Conservation (phyloP, 2,329 filamentous ascomycete genomes). For the Epichloe bromicola region DNA sequence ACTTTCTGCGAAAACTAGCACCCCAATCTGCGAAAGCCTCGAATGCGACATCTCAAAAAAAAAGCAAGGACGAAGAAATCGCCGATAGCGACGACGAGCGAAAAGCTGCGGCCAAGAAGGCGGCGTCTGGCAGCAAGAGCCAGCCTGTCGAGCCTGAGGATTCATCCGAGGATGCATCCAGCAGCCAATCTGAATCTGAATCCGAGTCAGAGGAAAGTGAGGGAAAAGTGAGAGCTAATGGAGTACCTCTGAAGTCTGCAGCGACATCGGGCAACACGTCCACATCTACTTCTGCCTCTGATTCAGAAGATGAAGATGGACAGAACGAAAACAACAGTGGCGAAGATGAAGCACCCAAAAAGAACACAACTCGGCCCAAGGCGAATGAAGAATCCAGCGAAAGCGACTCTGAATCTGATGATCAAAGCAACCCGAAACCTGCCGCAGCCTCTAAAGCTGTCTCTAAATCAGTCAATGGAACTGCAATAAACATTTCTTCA, state of each 20-base stretch:
- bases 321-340: conserved; percentile 4
- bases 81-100: conserved; percentile 30
- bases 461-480: conserved; percentile 10
- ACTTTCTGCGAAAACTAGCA: conserved; percentile 22
- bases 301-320: conserved; percentile 7
- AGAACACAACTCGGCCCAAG: conserved; percentile 6
- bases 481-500: conserved; percentile 4
- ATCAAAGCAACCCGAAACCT: conserved; percentile 1
- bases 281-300: conserved; percentile 14
- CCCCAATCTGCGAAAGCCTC: conserved; percentile 7
- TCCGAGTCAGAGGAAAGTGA: conserved; percentile 11
- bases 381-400: conserved; percentile 10
- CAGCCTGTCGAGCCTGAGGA: conserved; percentile 6
- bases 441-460: conserved; percentile 10
- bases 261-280: conserved; percentile 4
- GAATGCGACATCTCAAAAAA: conserved; percentile 12
- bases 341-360: conserved; percentile 7
- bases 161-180: conserved; percentile 16
- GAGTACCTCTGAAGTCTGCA: background rate
- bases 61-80: conserved; percentile 25
- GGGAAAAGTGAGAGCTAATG: conserved; percentile 5
- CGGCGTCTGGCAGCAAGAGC: conserved; percentile 6
- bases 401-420: conserved; percentile 8
- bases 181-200: conserved; percentile 13
- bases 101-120: conserved; percentile 14